These are phyloP conservation scores for Paxillus ammoniavirescens DNA, from an alignment of 768 basidiomycete genomes.

Conservation along the genomic window DNA sequence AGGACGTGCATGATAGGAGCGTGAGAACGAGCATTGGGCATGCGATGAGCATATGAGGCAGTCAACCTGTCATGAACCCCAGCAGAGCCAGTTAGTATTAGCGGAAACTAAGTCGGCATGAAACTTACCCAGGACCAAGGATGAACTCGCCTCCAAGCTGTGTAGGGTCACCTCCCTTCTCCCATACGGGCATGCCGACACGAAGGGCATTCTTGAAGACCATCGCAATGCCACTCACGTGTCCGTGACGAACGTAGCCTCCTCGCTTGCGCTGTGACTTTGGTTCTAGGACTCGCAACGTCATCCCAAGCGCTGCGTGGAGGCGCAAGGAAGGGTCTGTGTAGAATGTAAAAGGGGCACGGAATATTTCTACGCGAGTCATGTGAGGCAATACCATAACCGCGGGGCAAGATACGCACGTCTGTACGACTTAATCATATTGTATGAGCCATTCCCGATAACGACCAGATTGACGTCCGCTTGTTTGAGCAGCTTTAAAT, in stretches of 20 bases:
- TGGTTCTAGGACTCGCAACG: constrained; percentile 41
- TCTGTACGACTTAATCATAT: constrained; percentile 74
- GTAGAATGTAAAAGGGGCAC: constrained; percentile 70
- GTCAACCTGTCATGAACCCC: constrained; percentile 43
- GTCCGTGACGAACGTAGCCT: constrained; percentile 66
- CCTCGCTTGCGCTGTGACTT: constrained; percentile 45
- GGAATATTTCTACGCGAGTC: constrained; percentile 57
- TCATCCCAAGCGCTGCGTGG: constrained; percentile 79
- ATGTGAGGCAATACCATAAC: neutral
- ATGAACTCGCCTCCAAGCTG: constrained; percentile 93
- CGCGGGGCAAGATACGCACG: constrained; percentile 36
- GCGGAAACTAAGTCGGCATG: constrained; percentile 23
- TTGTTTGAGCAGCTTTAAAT: constrained; percentile 45
- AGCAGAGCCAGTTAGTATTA: neutral
- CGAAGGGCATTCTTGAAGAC: constrained; percentile 69
- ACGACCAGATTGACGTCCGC: constrained; percentile 63
- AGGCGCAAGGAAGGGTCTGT: constrained; percentile 72
- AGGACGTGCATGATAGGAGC: constrained; percentile 71
- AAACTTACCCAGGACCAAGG: constrained; percentile 58
- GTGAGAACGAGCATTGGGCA: constrained; percentile 75
- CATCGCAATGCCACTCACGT: constrained; percentile 68
- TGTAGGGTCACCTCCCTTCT: constrained; percentile 69
- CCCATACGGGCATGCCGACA: constrained; percentile 80
- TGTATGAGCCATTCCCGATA: constrained; percentile 76
- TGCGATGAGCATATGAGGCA: constrained; percentile 79